phyloP scores from a whole-genome alignment of 2,329 filamentous ascomycete genomes.

The Boeremia lycopersici region DNA sequence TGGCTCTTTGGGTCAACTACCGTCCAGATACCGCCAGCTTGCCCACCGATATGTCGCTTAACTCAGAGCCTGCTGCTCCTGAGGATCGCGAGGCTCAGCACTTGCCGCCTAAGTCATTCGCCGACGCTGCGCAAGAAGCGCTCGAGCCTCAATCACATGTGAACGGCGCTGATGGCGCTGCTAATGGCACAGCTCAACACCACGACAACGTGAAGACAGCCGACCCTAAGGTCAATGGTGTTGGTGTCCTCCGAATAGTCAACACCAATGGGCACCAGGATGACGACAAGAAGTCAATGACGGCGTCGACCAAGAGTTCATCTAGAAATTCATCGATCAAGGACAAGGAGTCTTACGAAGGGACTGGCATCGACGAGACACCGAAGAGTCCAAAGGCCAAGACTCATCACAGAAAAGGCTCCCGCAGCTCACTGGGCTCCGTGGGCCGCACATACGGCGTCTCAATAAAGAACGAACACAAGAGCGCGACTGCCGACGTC shows the following conservation, averaged over 20 bases:
- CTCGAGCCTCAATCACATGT: conserved; percentile 35
- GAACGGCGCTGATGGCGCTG: conserved; percentile 22
- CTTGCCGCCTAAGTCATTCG: conserved; percentile 52
- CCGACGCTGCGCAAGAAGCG: conserved; percentile 49
- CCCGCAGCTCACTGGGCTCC: conserved; percentile 40
- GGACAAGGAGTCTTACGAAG: conserved; percentile 37
- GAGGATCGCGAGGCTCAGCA: conserved; percentile 47
- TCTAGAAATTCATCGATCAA: conserved; percentile 12
- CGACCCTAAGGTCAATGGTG: conserved; percentile 19
- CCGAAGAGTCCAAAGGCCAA: conserved; percentile 41
- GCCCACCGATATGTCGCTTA: conserved; percentile 47
- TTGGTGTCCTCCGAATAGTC: conserved; percentile 9
- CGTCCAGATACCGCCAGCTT: conserved; percentile 10
- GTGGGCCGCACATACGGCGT: conserved; percentile 38
- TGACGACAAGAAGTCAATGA: conserved; percentile 4
- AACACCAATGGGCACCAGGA: conserved; percentile 18
- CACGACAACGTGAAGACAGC: conserved; percentile 19
- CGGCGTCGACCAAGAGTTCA: conserved; percentile 6
- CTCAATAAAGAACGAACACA: conserved; percentile 17
- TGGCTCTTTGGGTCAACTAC: conserved; percentile 16
- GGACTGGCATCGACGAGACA: conserved; percentile 39
- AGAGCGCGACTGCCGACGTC: neutral
- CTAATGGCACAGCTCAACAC: conserved; percentile 3
- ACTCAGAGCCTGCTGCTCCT: conserved; percentile 50
- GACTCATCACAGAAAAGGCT: conserved; percentile 37